phyloP scores from a whole-genome alignment of 192 early-diverging fungal species.

The Glomus cerebriforme region DNA sequence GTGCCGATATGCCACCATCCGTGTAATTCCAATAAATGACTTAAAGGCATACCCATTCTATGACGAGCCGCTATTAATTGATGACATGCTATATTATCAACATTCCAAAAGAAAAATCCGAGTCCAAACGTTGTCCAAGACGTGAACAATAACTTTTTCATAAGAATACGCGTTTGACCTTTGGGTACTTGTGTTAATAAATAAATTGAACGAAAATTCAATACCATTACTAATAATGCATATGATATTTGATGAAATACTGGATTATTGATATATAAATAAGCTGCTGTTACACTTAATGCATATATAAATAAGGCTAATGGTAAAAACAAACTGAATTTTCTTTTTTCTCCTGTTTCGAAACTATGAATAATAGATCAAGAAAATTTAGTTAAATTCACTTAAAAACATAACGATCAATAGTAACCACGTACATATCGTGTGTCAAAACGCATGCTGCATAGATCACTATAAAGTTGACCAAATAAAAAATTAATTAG shows the following conservation, averaged over 20 bases:
- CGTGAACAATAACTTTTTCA: slow-evolving; percentile 38
- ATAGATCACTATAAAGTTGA: slow-evolving; percentile 52
- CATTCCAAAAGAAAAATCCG: slow-evolving; percentile 74
- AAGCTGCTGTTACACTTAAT: slow-evolving; percentile 53
- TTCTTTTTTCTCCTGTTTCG: slow-evolving; percentile 47
- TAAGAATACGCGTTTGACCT: slow-evolving; percentile 19
- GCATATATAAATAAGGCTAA: slow-evolving; percentile 56
- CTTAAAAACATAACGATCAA: not conserved
- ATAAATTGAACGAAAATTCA: slow-evolving; percentile 51
- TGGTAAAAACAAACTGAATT: slow-evolving; percentile 45
- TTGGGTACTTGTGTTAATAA: slow-evolving; percentile 41
- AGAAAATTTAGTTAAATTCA: slow-evolving; percentile 29
- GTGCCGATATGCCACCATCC: slow-evolving; percentile 71
- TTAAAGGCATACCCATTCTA: slow-evolving; percentile 50
- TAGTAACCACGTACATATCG: slow-evolving; percentile 37
- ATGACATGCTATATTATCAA: slow-evolving; percentile 75
- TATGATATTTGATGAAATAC: slow-evolving; percentile 72
- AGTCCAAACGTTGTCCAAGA: slow-evolving; percentile 49
- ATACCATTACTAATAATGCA: slow-evolving; percentile 51
- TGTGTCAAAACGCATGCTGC: slow-evolving; percentile 57
- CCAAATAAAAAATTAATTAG: not conserved
- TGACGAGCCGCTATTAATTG: slow-evolving; percentile 51
- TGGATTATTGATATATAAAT: slow-evolving; percentile 67
- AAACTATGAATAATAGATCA: slow-evolving; percentile 37
- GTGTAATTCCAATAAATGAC: slow-evolving; percentile 62